phyloP scores from a whole-genome alignment of 495 filamentous ascomycete genomes.

The Penicillium longicatenatum region DNA sequence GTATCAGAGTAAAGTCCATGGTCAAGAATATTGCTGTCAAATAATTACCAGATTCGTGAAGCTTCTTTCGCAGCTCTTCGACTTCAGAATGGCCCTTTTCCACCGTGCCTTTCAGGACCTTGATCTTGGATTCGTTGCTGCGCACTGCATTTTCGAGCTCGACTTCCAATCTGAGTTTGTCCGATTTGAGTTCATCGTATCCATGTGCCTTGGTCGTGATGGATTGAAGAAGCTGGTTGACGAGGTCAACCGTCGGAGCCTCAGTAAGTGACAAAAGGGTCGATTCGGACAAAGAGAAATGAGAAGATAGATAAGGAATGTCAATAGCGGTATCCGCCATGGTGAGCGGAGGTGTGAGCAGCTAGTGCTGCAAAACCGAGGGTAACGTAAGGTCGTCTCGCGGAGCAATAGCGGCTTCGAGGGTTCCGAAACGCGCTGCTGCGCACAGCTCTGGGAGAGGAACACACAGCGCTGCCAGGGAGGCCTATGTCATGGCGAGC shows the following conservation, averaged over 20 bases:
- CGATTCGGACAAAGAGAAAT: slow-evolving; percentile 69
- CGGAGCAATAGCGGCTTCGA: slow-evolving; percentile 5
- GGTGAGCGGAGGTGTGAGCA: slow-evolving; percentile 28
- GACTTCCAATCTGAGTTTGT: slow-evolving; percentile 85
- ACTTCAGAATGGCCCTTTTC: slow-evolving; percentile 83
- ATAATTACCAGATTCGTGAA: slow-evolving; percentile 74
- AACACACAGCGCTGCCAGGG: slow-evolving; percentile 25
- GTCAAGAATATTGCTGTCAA: not conserved
- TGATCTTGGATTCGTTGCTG: slow-evolving; percentile 74
- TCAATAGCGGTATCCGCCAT: slow-evolving; percentile 81
- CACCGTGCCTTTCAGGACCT: slow-evolving; percentile 73
- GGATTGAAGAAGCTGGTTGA: slow-evolving; percentile 64
- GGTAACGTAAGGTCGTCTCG: not conserved
- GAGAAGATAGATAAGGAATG: slow-evolving; percentile 71
- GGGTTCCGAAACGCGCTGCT: slow-evolving; percentile 18
- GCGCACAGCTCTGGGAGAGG: slow-evolving; percentile 24
- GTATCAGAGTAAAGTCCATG: slow-evolving; percentile 21
- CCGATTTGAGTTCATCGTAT: slow-evolving; percentile 72
- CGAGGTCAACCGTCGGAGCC: slow-evolving; percentile 75
- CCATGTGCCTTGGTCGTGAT: slow-evolving; percentile 77
- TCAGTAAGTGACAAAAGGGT: slow-evolving; percentile 67
- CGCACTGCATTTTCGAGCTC: slow-evolving; percentile 88
- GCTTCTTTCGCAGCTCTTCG: slow-evolving; percentile 72
- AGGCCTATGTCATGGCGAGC: slow-evolving; percentile 25
- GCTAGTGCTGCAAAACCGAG: not conserved